These are phyloP conservation scores for Penicillium italicum DNA, from an alignment of 2,329 filamentous ascomycete genomes.

Conservation along the genomic window DNA sequence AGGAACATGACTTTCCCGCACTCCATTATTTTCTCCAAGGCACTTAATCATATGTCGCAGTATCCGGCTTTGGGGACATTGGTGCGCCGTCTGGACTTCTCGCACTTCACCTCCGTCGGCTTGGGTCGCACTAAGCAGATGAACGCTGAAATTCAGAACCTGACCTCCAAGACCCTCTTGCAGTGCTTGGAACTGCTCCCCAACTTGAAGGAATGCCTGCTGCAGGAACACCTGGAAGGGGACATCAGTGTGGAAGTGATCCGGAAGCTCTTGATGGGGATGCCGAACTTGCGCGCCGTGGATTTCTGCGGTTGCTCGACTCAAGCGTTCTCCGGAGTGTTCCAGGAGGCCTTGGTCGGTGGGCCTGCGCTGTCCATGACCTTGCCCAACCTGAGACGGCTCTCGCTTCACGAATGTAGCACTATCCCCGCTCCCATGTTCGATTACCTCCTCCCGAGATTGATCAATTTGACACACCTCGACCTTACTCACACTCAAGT, in stretches of 20 bases:
- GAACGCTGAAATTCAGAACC: conserved; percentile 69
- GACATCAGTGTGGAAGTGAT: conserved; percentile 68
- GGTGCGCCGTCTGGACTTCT: conserved; percentile 76
- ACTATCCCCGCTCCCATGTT: conserved; percentile 65
- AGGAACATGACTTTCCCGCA: conserved; percentile 77
- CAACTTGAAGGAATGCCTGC: conserved; percentile 71
- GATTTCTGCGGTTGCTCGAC: conserved; percentile 78
- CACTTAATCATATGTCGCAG: conserved; percentile 63
- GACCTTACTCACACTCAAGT: conserved; percentile 76
- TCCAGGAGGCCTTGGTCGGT: conserved; percentile 53
- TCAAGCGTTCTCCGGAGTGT: conserved; percentile 61
- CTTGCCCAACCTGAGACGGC: conserved; percentile 58
- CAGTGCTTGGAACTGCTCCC: conserved; percentile 69
- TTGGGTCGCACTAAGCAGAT: conserved; percentile 72
- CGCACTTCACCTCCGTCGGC: conserved; percentile 77
- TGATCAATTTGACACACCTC: conserved; percentile 67
- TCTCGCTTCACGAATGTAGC: conserved; percentile 76
- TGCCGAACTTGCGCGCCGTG: conserved; percentile 62
- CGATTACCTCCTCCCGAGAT: conserved; percentile 66
- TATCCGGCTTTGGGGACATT: conserved; percentile 69
- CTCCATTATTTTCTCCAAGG: conserved; percentile 79
- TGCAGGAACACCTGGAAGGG: conserved; percentile 76
- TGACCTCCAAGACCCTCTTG: conserved; percentile 69
- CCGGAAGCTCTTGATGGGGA: conserved; percentile 64
- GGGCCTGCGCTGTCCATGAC: conserved; percentile 49